These are phyloP conservation scores for Trifolium repens DNA, from an alignment of 306 rosid species.

Conservation along the genomic window DNA sequence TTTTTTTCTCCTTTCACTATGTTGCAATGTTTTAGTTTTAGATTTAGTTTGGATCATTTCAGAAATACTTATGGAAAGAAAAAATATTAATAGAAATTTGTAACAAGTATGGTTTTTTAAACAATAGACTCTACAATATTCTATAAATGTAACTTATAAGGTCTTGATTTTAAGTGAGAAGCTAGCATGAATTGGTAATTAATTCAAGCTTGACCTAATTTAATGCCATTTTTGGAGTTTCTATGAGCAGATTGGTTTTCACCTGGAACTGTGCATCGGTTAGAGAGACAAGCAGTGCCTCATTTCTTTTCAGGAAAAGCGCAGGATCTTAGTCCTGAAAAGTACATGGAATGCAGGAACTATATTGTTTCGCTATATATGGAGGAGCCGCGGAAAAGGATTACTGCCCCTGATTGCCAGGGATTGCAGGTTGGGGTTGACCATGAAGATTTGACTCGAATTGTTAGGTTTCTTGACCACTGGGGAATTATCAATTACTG, in stretches of 20 bases:
- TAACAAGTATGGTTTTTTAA: neutral
- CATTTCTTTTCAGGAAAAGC: slow-evolving; percentile 90
- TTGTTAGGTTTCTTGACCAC: slow-evolving; percentile 90
- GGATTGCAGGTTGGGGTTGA: slow-evolving; percentile 61
- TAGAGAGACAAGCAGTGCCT: slow-evolving; percentile 98
- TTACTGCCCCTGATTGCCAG: slow-evolving; percentile 66
- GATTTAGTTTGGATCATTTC: neutral
- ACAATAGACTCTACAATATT: neutral
- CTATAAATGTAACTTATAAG: neutral
- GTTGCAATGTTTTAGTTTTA: neutral
- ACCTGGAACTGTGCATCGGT: slow-evolving; percentile 83
- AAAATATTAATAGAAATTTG: neutral
- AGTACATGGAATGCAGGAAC: slow-evolving; percentile 93
- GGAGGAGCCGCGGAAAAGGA: slow-evolving; percentile 79
- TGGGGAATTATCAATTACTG: slow-evolving; percentile 98
- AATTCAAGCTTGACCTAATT: slow-evolving; percentile 15
- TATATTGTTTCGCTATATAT: slow-evolving; percentile 82
- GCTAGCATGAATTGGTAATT: neutral
- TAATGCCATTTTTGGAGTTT: slow-evolving; percentile 39
- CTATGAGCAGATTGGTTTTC: slow-evolving; percentile 91
- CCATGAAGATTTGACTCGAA: slow-evolving; percentile 75
- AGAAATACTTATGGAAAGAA: neutral
- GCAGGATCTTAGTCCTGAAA: slow-evolving; percentile 72
- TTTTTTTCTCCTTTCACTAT: neutral
- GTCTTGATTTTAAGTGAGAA: neutral